Evolutionary conservation across 495 filamentous ascomycete species (phyloP), one percentile per base, ranked within the genome.

Genomic region (Penicillium salamii): DNA sequence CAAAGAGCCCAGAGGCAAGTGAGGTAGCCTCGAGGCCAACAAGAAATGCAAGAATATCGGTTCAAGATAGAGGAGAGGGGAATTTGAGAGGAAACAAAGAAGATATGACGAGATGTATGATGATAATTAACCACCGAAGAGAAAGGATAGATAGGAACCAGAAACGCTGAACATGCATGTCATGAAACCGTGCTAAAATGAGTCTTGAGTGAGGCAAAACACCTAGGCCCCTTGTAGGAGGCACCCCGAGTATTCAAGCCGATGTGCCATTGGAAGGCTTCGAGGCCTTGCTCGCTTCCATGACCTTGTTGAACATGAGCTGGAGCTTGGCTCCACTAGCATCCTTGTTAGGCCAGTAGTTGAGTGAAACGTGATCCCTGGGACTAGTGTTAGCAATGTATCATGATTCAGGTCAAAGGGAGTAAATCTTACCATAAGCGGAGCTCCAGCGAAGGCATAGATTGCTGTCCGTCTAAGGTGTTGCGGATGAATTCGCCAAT

Each of bases 311-410:
- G 49, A 74, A 80, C 75, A 80, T 78, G 50, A 66, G 66, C 39
- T 69, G 70, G 32, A 79, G 67, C 45, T 75, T 70, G 11, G 62
- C 42, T 18, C 68, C 75, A 50, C 61, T 66, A 24, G 66, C 72
- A 3, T 76, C 74, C 46, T 70, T 70, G 55, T 78, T 79, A 18
- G 77, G 75, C 75, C 76, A 80, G 49, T 73, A 72, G 38, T 71
- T 61, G 35, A 69, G 58, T 7, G 69, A 65, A 29, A 80, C 74
- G 51, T 71, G 76, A 36, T 74, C 62, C 77, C 76, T 79, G 23
- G 26, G 39, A 42, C 21, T 20, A 3, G 35, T 33, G 40, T 54
- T 24, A 60, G 35, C n/a, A 56, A 37, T 3, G 14, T 18, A 26
- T n/a, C n/a, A n/a, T n/a, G n/a, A n/a, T n/a, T n/a, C n/a, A 32